These are phyloP conservation scores for Cladophialophora immunda DNA, from an alignment of 2,329 filamentous ascomycete species.

Conservation along the genomic window DNA sequence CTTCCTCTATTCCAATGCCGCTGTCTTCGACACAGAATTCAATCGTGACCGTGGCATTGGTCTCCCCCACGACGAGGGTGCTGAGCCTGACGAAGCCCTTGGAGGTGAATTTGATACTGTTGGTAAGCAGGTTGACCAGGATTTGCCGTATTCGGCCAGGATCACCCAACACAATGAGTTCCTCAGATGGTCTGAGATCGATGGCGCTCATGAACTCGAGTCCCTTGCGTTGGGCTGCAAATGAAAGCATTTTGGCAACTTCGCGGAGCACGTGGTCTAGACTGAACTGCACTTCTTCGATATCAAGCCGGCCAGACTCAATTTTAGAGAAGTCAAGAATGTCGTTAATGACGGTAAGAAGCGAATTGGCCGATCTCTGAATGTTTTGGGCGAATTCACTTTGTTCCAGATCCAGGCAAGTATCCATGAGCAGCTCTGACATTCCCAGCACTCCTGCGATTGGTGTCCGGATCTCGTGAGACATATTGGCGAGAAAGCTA, in stretches of 20 bases:
- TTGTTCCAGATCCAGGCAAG: constrained; percentile 73
- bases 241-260: constrained; percentile 79
- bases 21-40: constrained; percentile 79
- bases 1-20: constrained; percentile 82
- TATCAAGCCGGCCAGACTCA: constrained; percentile 77
- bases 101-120: constrained; percentile 78
- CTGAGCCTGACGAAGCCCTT: constrained; percentile 73
- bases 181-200: constrained; percentile 67
- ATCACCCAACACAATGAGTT: constrained; percentile 78
- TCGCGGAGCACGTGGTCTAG: constrained; percentile 76
- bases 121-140: constrained; percentile 79
- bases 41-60: constrained; percentile 70
- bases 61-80: constrained; percentile 70
- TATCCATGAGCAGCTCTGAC: constrained; percentile 77
- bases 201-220: constrained; percentile 74
- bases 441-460: constrained; percentile 84
- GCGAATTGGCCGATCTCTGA: constrained; percentile 77
- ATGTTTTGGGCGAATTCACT: constrained; percentile 80
- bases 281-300: constrained; percentile 83
- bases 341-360: constrained; percentile 83
- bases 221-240: constrained; percentile 77
- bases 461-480: constrained; percentile 79
- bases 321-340: constrained; percentile 85
- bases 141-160: constrained; percentile 79
- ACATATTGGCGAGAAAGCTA: constrained; percentile 82